phyloP scores from a whole-genome alignment of 768 basidiomycete species.

The Lentinula sp. region DNA sequence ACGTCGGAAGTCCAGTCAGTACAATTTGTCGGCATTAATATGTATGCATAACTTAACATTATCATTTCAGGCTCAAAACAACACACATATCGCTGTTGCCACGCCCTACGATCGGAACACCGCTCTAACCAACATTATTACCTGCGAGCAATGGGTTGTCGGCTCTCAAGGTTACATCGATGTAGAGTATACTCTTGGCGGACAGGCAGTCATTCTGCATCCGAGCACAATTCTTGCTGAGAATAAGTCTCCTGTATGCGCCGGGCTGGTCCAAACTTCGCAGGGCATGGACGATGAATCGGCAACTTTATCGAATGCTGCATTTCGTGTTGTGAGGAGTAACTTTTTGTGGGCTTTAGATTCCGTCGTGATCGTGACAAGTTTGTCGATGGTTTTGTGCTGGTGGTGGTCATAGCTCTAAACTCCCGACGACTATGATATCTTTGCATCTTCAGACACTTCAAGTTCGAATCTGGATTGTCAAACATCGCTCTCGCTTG shows the following conservation, averaged over 20 bases:
- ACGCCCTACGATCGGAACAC: slow-evolving; percentile 46
- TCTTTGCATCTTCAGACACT: not conserved
- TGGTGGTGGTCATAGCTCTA: not conserved
- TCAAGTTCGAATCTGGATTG: not conserved
- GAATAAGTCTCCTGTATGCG: slow-evolving; percentile 32
- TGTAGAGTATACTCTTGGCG: slow-evolving; percentile 60
- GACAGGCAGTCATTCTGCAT: slow-evolving; percentile 51
- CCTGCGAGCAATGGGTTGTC: slow-evolving; percentile 62
- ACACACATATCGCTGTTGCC: slow-evolving; percentile 47
- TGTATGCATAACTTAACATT: not conserved
- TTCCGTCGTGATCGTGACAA: not conserved
- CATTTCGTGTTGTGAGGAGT: not conserved
- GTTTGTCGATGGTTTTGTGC: not conserved
- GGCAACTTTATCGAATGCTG: not conserved
- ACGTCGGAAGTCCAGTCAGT: slow-evolving; percentile 67
- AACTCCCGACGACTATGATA: not conserved
- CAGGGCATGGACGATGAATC: not conserved
- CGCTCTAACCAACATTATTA: slow-evolving; percentile 52
- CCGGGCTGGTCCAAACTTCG: not conserved
- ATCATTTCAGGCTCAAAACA: slow-evolving; percentile 45
- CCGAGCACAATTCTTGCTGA: slow-evolving; percentile 26
- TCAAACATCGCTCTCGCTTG: not conserved
- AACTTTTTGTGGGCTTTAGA: not conserved
- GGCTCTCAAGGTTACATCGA: slow-evolving; percentile 60
- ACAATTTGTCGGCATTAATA: not conserved